These are phyloP conservation scores for Phlebiopsis flavidoalba DNA, from an alignment of 768 basidiomycete species.

Conservation along the genomic window DNA sequence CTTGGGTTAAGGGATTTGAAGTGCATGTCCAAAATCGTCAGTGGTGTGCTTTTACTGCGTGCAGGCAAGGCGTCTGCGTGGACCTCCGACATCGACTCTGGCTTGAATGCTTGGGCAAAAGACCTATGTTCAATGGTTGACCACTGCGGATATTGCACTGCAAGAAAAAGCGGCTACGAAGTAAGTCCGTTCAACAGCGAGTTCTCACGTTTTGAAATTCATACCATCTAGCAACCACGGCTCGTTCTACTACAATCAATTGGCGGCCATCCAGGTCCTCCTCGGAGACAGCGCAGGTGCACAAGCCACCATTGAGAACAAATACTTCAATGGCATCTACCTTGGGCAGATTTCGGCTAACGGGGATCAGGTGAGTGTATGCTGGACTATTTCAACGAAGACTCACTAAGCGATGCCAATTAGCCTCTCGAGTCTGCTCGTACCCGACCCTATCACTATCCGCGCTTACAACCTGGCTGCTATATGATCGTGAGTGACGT, in stretches of 20 bases:
- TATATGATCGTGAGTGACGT: conserved; percentile 49
- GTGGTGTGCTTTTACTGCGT: conserved; percentile 49
- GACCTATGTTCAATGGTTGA: conserved; percentile 52
- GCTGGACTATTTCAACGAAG: not conserved
- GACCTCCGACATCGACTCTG: conserved; percentile 45
- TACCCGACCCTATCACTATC: conserved; percentile 63
- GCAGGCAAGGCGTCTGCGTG: conserved; percentile 44
- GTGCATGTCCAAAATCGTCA: conserved; percentile 50
- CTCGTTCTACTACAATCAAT: conserved; percentile 57
- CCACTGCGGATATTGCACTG: conserved; percentile 41
- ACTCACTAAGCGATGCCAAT: not conserved
- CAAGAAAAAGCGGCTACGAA: conserved; percentile 43
- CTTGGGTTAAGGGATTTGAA: conserved; percentile 45
- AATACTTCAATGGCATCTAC: conserved; percentile 48
- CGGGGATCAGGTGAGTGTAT: conserved; percentile 48
- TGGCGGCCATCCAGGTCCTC: conserved; percentile 50
- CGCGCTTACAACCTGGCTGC: conserved; percentile 63
- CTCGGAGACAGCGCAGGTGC: conserved; percentile 48
- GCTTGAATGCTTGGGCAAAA: conserved; percentile 47
- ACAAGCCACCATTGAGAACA: conserved; percentile 33
- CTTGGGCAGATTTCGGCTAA: conserved; percentile 46
- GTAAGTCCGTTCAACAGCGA: conserved; percentile 27
- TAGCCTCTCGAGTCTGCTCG: conserved; percentile 58
- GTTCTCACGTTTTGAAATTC: not conserved
- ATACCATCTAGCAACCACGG: conserved; percentile 52